phyloP scores from a whole-genome alignment of 345 rosid genomes.

The rapeseed (Brassica napus) region Da-Ae NC_063444.1:148501-149000 shows the following conservation, averaged over 20 bases:
- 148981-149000: constrained; percentile 17
- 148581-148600: neutral
- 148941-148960: constrained; percentile 30
- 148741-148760: neutral
- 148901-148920: neutral
- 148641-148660: neutral
- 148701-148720: neutral
- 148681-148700: neutral
- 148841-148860: too few relatives aligned
- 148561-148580: neutral
- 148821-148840: too few relatives aligned
- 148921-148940: constrained; percentile 16
- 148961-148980: constrained; percentile 20
- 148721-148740: neutral
- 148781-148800: neutral
- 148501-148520: neutral
- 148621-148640: neutral
- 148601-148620: neutral
- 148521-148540: neutral
- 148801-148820: neutral
- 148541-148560: neutral
- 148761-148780: neutral
- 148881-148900: neutral
- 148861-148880: too few relatives aligned
- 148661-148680: neutral